Conservation (phyloP, 148 eudicot genomes). For the Rhododendron mucronatum region DNA sequence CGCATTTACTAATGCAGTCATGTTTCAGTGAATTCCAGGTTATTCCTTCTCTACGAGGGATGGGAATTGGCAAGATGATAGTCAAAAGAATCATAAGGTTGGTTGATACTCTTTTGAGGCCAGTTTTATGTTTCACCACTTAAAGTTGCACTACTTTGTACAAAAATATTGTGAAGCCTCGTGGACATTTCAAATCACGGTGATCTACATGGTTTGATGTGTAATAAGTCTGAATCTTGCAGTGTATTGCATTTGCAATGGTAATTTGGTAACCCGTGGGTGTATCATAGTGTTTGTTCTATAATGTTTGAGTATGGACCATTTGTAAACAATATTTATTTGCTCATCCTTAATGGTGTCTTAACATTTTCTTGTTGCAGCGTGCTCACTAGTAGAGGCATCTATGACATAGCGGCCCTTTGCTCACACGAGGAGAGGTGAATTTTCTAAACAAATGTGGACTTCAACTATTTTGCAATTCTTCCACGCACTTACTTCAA, state of each 20-base stretch:
- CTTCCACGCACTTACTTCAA: not conserved
- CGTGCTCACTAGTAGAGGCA: constrained; percentile 58
- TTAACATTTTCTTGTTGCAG: constrained; percentile 33
- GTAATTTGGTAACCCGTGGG: not conserved
- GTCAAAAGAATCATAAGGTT: constrained; percentile 75
- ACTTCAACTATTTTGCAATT: not conserved
- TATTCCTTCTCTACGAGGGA: constrained; percentile 48
- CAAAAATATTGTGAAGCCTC: not conserved
- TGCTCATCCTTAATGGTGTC: not conserved
- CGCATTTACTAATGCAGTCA: constrained; percentile 11
- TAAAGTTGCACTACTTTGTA: not conserved
- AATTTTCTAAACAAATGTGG: not conserved
- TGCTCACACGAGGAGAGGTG: constrained; percentile 70
- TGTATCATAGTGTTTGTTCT: not conserved
- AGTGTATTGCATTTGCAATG: not conserved
- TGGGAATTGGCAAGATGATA: constrained; percentile 73
- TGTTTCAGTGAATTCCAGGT: constrained; percentile 59
- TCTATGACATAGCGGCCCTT: constrained; percentile 80
- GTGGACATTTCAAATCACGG: not conserved
- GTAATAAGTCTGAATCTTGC: not conserved
- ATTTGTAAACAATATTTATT: not conserved
- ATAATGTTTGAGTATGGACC: not conserved
- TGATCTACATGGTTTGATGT: not conserved
- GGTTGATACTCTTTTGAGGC: constrained; percentile 12
- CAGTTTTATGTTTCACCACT: not conserved